Evolutionary conservation across 352 stramenopile genomes (phyloP).

Genomic region (Bremia lactucae): DNA sequence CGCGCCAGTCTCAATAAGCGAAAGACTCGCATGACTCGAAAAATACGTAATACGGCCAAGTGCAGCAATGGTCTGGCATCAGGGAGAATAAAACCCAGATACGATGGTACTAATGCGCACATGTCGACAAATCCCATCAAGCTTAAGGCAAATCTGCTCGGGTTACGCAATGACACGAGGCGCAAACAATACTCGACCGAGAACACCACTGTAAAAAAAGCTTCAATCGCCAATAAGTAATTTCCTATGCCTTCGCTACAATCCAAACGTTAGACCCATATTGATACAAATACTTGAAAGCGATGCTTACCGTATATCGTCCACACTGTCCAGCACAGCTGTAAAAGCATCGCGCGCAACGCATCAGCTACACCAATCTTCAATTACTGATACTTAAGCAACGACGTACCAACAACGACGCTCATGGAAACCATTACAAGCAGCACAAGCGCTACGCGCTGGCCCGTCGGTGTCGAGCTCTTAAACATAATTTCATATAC

Average conservation of each 20-base stretch:
- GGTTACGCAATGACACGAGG: slow-evolving; percentile 52
- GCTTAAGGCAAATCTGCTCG: slow-evolving; percentile 49
- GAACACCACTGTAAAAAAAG: slow-evolving; percentile 80
- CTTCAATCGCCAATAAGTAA: slow-evolving; percentile 58
- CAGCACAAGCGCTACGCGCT: slow-evolving; percentile 44
- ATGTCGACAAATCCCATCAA: slow-evolving; percentile 71
- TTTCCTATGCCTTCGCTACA: slow-evolving; percentile 57
- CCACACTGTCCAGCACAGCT: slow-evolving; percentile 62
- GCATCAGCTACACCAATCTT: neutral
- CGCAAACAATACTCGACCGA: slow-evolving; percentile 72
- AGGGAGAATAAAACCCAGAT: slow-evolving; percentile 47
- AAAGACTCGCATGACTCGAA: slow-evolving; percentile 72
- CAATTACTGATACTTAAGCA: neutral
- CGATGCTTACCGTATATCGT: slow-evolving; percentile 35
- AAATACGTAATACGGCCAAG: slow-evolving; percentile 61
- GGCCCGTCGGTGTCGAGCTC: slow-evolving; percentile 45
- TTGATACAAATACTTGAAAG: neutral
- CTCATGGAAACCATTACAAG: slow-evolving; percentile 66
- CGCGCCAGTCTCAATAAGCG: slow-evolving; percentile 57
- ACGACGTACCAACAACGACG: slow-evolving; percentile 42
- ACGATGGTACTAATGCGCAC: slow-evolving; percentile 69
- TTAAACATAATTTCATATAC: slow-evolving; percentile 65
- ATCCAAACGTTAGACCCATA: neutral
- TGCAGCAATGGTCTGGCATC: slow-evolving; percentile 47
- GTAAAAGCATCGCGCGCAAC: slow-evolving; percentile 16